These are phyloP conservation scores for Saprolegnia parasitica DNA, from an alignment of 352 stramenopile genomes.

Conservation along the genomic window DNA sequence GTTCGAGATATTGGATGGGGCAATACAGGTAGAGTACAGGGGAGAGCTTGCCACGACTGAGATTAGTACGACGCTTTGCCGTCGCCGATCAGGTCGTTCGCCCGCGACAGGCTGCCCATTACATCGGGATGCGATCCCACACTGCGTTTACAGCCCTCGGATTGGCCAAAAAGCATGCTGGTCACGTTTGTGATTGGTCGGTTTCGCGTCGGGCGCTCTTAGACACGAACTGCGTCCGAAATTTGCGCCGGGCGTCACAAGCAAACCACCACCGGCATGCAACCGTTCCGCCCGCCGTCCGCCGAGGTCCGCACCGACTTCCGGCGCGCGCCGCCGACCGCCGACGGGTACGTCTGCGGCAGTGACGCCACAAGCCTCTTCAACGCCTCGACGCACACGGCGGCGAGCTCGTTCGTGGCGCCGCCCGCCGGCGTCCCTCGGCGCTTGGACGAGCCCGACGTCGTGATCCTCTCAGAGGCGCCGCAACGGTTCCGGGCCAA, in stretches of 20 bases:
- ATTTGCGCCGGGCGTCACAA: background rate
- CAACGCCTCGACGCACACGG: background rate
- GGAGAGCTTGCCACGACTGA: no score
- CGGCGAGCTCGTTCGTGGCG: background rate
- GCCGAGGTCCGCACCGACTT: slow-evolving; percentile 23
- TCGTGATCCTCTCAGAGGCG: slow-evolving; percentile 17
- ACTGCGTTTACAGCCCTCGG: background rate
- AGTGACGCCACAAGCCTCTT: background rate
- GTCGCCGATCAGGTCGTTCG: background rate
- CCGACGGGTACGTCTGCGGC: background rate
- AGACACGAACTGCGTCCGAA: background rate
- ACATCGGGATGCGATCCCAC: background rate
- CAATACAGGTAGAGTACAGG: no score
- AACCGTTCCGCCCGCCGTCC: background rate
- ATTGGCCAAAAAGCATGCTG: background rate
- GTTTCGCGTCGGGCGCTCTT: background rate
- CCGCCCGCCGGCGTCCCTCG: background rate
- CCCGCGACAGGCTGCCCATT: background rate
- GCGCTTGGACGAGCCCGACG: slow-evolving; percentile 3
- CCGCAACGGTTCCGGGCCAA: background rate
- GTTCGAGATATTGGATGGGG: no score
- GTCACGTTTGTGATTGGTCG: background rate
- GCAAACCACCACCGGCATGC: background rate
- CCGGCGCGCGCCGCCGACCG: background rate
- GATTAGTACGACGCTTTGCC: background rate